Base-by-base conservation (phyloP, 139 green algal genomes). In the Chlamydomonas eustigma region DNA sequence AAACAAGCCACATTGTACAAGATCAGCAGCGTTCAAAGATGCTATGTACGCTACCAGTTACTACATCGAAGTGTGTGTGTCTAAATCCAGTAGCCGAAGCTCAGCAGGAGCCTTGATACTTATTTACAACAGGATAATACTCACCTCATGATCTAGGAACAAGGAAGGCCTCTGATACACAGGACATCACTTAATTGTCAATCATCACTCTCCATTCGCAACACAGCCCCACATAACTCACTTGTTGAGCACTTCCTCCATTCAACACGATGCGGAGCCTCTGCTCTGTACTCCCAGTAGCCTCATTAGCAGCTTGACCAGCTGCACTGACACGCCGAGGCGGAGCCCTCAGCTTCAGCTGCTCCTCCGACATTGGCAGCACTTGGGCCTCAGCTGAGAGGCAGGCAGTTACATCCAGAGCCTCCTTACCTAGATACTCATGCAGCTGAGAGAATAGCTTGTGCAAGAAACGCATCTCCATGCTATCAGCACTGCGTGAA, bases 371-470 rank as follows among this genome's bases (percentile, higher is more conserved):
- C 44, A 58, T 12, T 28, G 44, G 18, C 25, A 70, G 25, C 58
- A 72, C 65, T 5, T 72, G 6, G 3, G 65, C 65, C 8, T 72
- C 33, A 6, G 65, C 65, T 3, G 65, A 72, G 4, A 72, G 18
- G 32, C 65, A 72, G 3, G 34, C 65, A 22, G 65, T 72, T 34
- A 72, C 65, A 22, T 72, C 65, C 4, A 72, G 28, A 12, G 65
- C 32, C 65, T 72, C 65, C 65, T 72, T 72, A n/a, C 65, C 65
- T 4, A 72, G 65, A 34, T 72, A 72, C 65, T 72, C 65, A 39
- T 50, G 34, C 31, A 72, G 65, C 65, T 72, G 65, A 4, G 65
- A 39, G 34, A 72, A 72, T 33, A 72, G 33, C 65, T 72, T 39
- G 65, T 72, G 28, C 65, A 33, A 72, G 28, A 72, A 72, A 6